These are phyloP conservation scores for Canavalia gladiata DNA, from an alignment of 306 rosid genomes.

Conservation along the genomic window DNA sequence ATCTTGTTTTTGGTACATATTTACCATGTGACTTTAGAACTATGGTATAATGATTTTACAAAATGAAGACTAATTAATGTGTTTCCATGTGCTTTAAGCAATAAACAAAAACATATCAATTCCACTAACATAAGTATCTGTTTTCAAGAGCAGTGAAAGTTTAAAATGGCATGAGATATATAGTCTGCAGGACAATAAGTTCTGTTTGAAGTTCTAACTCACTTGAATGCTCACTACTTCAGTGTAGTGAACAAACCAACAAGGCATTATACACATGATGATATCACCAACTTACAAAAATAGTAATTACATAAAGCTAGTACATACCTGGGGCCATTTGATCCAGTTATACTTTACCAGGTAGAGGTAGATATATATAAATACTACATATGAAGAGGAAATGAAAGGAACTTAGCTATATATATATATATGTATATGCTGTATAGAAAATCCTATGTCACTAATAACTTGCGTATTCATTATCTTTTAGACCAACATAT, in stretches of 20 bases:
- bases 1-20: background rate
- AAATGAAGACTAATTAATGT: background rate
- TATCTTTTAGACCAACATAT: slow-evolving; percentile 34
- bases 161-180: background rate
- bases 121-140: background rate
- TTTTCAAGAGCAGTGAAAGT: slow-evolving; percentile 5
- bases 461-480: slow-evolving; percentile 12
- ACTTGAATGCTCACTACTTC: slow-evolving; percentile 16
- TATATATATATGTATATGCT: background rate
- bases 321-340: slow-evolving; percentile 23
- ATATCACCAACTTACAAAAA: background rate
- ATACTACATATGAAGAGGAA: slow-evolving; percentile 1
- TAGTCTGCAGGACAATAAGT: slow-evolving; percentile 17
- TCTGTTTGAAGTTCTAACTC: background rate
- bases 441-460: slow-evolving; percentile 1
- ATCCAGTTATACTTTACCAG: background rate
- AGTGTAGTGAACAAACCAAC: background rate
- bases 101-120: slow-evolving; percentile 7
- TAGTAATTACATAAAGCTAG: background rate
- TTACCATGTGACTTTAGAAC: background rate
- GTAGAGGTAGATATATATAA: background rate
- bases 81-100: slow-evolving; percentile 2
- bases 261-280: background rate
- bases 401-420: slow-evolving; percentile 21
- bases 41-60: background rate